phyloP scores from a whole-genome alignment of 805 yeast genomes.

The Grigorovia yakushimaensis region DNA sequence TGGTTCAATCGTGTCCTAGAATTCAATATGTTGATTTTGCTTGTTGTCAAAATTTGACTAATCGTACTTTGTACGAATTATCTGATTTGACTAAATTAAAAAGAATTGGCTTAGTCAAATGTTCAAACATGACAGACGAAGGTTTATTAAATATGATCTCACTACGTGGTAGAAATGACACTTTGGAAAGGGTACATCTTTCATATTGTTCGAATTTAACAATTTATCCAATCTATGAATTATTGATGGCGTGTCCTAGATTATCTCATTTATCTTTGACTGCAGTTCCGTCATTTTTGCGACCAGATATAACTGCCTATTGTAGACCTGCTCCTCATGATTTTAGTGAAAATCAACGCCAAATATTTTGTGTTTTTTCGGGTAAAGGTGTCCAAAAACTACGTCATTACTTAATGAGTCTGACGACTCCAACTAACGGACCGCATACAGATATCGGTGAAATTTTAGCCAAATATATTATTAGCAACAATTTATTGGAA shows the following conservation, averaged over 20 bases:
- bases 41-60: slow-evolving; percentile 83
- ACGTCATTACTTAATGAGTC: slow-evolving; percentile 52
- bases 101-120: slow-evolving; percentile 89
- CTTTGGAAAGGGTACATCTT: slow-evolving; percentile 85
- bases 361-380: slow-evolving; percentile 84
- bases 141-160: slow-evolving; percentile 65
- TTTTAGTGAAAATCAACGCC: slow-evolving; percentile 76
- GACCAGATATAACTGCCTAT: slow-evolving; percentile 73
- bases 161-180: slow-evolving; percentile 62
- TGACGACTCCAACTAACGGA: slow-evolving; percentile 28
- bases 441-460: slow-evolving; percentile 28
- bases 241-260: slow-evolving; percentile 72
- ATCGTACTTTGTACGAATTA: slow-evolving; percentile 67
- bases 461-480: slow-evolving; percentile 23
- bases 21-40: slow-evolving; percentile 91
- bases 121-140: slow-evolving; percentile 75
- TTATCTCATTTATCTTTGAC: slow-evolving; percentile 86
- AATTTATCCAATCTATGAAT: slow-evolving; percentile 62
- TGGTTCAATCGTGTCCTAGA: slow-evolving; percentile 71
- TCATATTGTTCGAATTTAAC: slow-evolving; percentile 82
- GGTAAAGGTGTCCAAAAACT: slow-evolving; percentile 79
- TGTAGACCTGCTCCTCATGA: slow-evolving; percentile 92
- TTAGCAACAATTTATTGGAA: slow-evolving; percentile 18
- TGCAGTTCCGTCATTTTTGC: slow-evolving; percentile 81
- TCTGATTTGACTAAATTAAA: slow-evolving; percentile 70